Percentiles rank a stretch among this genome's conserved stretches.
Evolutionary conservation across 2,329 filamentous ascomycete species (phyloP).

Genomic region (Periconia sp.): DNA sequence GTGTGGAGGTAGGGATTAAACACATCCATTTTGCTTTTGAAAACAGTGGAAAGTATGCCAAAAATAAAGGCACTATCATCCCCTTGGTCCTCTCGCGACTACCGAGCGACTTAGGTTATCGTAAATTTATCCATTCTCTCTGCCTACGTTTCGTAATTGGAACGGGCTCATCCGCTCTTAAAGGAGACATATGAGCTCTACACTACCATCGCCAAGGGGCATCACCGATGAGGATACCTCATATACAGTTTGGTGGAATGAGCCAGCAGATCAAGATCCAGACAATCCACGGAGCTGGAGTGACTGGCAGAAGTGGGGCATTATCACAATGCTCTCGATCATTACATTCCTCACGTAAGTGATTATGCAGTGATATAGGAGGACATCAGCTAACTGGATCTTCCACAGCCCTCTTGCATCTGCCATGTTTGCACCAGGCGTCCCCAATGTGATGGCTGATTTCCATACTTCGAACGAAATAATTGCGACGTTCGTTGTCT

Average conservation of each 20-base stretch:
- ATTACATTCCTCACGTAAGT: slow-evolving; percentile 34
- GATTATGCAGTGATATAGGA: neutral
- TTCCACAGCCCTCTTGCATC: slow-evolving; percentile 21
- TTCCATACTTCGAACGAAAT: slow-evolving; percentile 13
- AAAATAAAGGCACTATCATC: too few species aligned
- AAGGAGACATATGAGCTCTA: too few species aligned
- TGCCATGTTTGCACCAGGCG: slow-evolving; percentile 26
- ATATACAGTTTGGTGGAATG: neutral
- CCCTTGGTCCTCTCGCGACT: too few species aligned
- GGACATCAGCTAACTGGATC: neutral
- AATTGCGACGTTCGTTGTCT: slow-evolving; percentile 20
- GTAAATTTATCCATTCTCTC: too few species aligned
- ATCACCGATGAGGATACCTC: too few species aligned
- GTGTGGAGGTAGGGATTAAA: too few species aligned
- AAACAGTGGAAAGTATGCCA: too few species aligned
- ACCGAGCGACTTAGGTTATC: too few species aligned
- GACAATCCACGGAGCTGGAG: slow-evolving; percentile 1
- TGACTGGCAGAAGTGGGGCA: slow-evolving; percentile 20
- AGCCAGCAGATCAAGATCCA: slow-evolving; percentile 11
- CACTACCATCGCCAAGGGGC: too few species aligned
- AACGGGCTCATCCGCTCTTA: too few species aligned
- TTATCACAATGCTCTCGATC: slow-evolving; percentile 22
- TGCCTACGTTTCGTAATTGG: too few species aligned
- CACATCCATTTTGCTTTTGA: too few species aligned
- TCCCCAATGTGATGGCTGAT: slow-evolving; percentile 22